Percentiles rank a stretch among this genome's conserved stretches.
Evolutionary conservation across 352 stramenopile species (phyloP).

Genomic region (Blastocystis sp.): DNA sequence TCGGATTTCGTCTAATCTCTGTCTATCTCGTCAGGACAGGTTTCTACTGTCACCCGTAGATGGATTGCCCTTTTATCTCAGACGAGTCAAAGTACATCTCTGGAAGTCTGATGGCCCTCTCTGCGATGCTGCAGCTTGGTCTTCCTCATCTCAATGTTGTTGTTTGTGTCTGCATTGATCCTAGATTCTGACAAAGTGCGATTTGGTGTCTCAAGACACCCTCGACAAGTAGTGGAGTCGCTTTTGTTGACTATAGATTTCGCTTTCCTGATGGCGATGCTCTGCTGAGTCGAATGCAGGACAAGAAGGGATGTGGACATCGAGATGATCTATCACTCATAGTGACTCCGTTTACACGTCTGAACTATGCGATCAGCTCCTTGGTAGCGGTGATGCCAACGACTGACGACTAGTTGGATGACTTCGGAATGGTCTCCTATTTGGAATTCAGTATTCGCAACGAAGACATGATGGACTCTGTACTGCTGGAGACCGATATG

Average conservation of each 20-base stretch:
- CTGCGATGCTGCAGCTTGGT: conserved; percentile 95
- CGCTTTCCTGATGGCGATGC: conserved; percentile 45
- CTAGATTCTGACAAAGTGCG: conserved; percentile 75
- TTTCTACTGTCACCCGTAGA: conserved; percentile 69
- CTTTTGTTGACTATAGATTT: not conserved
- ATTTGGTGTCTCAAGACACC: conserved; percentile 79
- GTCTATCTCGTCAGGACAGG: conserved; percentile 76
- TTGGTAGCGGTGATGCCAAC: not conserved
- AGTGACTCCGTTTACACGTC: conserved; percentile 5
- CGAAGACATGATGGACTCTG: conserved; percentile 36
- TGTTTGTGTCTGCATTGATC: not conserved
- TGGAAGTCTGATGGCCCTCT: conserved; percentile 86
- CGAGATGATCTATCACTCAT: not conserved
- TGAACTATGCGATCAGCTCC: conserved; percentile 33
- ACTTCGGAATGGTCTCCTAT: conserved; percentile 58
- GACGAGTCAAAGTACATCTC: conserved; percentile 96
- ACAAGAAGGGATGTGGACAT: not conserved
- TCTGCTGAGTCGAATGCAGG: not conserved
- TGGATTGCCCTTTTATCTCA: conserved; percentile 83
- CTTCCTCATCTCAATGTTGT: conserved; percentile 82
- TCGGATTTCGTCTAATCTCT: conserved; percentile 69
- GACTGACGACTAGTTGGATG: conserved; percentile 43
- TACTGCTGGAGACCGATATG: conserved; percentile 53
- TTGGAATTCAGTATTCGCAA: conserved; percentile 45
- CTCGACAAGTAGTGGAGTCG: conserved; percentile 70